A percentile compares a stretch with the other conserved stretches of the same genome.
phyloP scores from a whole-genome alignment of 805 yeast species.

The Ogataea polymorpha region DNA sequence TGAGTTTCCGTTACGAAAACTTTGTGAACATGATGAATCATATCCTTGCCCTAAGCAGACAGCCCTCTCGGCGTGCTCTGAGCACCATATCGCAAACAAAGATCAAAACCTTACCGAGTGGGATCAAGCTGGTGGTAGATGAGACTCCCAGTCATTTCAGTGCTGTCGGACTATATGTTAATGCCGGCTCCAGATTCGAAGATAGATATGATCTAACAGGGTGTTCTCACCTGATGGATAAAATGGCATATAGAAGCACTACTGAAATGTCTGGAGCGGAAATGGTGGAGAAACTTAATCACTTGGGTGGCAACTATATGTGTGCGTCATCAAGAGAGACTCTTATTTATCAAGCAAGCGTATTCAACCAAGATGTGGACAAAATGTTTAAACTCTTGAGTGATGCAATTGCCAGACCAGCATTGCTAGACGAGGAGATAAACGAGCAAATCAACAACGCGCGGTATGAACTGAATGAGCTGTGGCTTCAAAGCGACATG shows the following conservation, averaged over 20 bases:
- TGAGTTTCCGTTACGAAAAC: not conserved
- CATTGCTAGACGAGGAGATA: slow-evolving; percentile 64
- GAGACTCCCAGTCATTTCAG: slow-evolving; percentile 87
- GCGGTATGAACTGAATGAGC: slow-evolving; percentile 77
- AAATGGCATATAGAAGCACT: slow-evolving; percentile 81
- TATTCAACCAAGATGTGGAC: slow-evolving; percentile 81
- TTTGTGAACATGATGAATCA: not conserved
- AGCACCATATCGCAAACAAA: slow-evolving; percentile 17
- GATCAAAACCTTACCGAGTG: slow-evolving; percentile 56
- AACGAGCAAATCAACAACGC: slow-evolving; percentile 71
- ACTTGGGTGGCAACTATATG: slow-evolving; percentile 91
- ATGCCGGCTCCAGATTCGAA: slow-evolving; percentile 90
- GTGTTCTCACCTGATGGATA: slow-evolving; percentile 76
- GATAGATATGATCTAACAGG: slow-evolving; percentile 55
- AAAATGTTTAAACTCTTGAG: slow-evolving; percentile 72
- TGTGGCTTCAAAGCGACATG: slow-evolving; percentile 78
- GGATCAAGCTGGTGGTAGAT: slow-evolving; percentile 79
- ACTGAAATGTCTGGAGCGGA: slow-evolving; percentile 53
- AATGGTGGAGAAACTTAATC: slow-evolving; percentile 73
- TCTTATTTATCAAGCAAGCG: slow-evolving; percentile 90
- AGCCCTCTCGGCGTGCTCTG: not conserved
- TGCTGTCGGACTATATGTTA: slow-evolving; percentile 83
- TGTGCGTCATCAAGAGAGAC: slow-evolving; percentile 91
- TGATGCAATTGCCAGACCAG: slow-evolving; percentile 76
- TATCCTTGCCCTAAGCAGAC: not conserved